Base-by-base conservation (phyloP, 805 yeast genomes). In the Clavispora carvajalis region DNA sequence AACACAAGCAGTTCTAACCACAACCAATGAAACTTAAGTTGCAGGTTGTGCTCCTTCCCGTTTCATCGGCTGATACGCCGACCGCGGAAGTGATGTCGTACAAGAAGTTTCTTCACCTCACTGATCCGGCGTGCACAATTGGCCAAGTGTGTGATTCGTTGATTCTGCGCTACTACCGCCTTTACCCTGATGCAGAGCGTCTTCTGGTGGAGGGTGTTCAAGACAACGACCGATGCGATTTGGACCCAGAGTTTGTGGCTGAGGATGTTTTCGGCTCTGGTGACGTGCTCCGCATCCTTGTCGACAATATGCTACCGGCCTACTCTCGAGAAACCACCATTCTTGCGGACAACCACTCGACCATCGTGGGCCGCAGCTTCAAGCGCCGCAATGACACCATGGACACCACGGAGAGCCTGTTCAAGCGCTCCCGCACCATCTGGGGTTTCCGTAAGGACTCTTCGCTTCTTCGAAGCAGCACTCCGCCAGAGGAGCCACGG, bases 231-330 rank as follows among this genome's bases (percentile, higher is more conserved):
- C 73, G 73, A 41, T 84, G 90, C 49, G 95, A 86, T 55, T 62
- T 86, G 41, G 95, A 86, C 58, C 90, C 90, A 0, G 95, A 85
- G 44, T 85, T 80, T 47, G 45, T 59, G 2, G 82, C 80, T 0
- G 73, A 72, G 8, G 86, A 84, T 50, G 80, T 85, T 5, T 84
- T 86, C 52, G 36, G 22, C n/a, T 49, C 61, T 12, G 67, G 67
- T 4, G 71, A 64, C 35, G 41, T 58, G 8, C 39, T 69, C 18
- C 53, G 73, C 34, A 59, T 69, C 3, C 44, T 68, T n/a, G 63
- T 63, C n/a, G 46, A 48, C 11, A 63, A 64, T 36, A 43, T 38
- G 12, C 49, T 64, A 29, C 44, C 38, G 22, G 24, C 26, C 16
- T 43, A 41, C 23, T 39, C 39, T 22, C 34, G 26, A 3, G 43